Evolutionary conservation across 2,329 filamentous ascomycete genomes (phyloP).

Genomic region (Colletotrichum musicola): DNA sequence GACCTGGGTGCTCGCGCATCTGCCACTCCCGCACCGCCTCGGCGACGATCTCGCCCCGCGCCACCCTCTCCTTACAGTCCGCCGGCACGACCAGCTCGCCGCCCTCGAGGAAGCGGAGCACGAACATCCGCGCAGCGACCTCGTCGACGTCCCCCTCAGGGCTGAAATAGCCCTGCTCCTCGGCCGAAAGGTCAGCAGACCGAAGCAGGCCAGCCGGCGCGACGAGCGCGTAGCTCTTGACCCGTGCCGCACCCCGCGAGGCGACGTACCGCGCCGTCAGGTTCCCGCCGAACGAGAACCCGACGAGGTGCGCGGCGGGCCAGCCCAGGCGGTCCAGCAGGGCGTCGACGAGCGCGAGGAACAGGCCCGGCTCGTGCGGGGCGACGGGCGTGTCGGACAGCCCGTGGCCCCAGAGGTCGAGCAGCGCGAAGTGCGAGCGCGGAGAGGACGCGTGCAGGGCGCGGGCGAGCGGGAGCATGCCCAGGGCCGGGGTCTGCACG

Average conservation of each 20-base stretch:
- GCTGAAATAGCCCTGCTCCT: conserved; percentile 42
- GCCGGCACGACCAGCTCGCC: conserved; percentile 54
- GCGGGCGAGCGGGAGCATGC: conserved; percentile 57
- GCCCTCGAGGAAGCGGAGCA: conserved; percentile 57
- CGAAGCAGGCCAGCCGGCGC: conserved; percentile 61
- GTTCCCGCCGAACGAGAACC: conserved; percentile 63
- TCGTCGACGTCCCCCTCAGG: conserved; percentile 47
- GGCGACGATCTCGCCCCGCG: conserved; percentile 58
- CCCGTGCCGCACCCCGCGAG: conserved; percentile 43
- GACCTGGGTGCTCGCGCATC: conserved; percentile 58
- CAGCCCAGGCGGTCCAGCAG: conserved; percentile 57
- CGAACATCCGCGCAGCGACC: conserved; percentile 48
- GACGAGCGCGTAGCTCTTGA: conserved; percentile 54
- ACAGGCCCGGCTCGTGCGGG: conserved; percentile 56
- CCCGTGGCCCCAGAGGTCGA: conserved; percentile 68
- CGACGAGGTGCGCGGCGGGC: conserved; percentile 58
- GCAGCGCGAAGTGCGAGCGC: conserved; percentile 53
- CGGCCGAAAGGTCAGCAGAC: conserved; percentile 42
- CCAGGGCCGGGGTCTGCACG: conserved; percentile 63
- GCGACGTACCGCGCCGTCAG: conserved; percentile 54
- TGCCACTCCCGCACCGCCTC: conserved; percentile 63
- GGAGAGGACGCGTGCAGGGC: conserved; percentile 52
- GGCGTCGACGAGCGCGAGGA: conserved; percentile 55
- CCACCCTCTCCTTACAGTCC: conserved; percentile 59
- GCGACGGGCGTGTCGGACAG: conserved; percentile 60